Evolutionary conservation across 768 basidiomycete species (phyloP).

Genomic region (Crassisporium funariophilum): DNA sequence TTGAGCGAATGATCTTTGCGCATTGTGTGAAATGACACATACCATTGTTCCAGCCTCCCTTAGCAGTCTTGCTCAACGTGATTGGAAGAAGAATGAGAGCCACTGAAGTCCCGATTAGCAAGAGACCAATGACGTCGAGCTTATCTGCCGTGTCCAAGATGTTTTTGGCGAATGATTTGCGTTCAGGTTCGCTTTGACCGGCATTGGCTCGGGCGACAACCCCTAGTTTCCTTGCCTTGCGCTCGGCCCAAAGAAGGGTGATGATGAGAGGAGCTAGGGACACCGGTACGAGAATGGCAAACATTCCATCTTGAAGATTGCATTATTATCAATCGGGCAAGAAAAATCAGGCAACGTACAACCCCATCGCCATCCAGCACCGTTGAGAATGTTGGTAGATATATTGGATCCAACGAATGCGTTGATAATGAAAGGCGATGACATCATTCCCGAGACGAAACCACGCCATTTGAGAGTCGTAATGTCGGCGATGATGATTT

Average conservation of each 20-base stretch:
- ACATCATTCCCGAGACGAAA: constrained; percentile 41
- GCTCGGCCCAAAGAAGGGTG: constrained; percentile 58
- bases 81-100: constrained; percentile 57
- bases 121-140: constrained; percentile 54
- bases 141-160: constrained; percentile 29
- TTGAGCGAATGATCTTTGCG: neutral
- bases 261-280: constrained; percentile 53
- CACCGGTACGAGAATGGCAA: constrained; percentile 55
- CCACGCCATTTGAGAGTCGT: constrained; percentile 62
- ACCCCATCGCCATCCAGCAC: constrained; percentile 68
- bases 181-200: neutral
- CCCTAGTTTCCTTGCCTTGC: constrained; percentile 43
- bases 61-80: constrained; percentile 46
- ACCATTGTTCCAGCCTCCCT: constrained; percentile 50
- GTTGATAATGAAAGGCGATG: constrained; percentile 50
- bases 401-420: constrained; percentile 68
- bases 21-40: constrained; percentile 17
- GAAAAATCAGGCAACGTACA: constrained; percentile 41
- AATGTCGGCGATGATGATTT: constrained; percentile 65
- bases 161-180: constrained; percentile 17
- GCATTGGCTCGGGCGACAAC: constrained; percentile 18
- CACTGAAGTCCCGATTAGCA: constrained; percentile 49
- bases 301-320: constrained; percentile 49
- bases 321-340: constrained; percentile 1
- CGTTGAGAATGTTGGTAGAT: constrained; percentile 42